Conservation (phyloP, 2,329 filamentous ascomycete species). For the Trichoderma polysporum region DNA sequence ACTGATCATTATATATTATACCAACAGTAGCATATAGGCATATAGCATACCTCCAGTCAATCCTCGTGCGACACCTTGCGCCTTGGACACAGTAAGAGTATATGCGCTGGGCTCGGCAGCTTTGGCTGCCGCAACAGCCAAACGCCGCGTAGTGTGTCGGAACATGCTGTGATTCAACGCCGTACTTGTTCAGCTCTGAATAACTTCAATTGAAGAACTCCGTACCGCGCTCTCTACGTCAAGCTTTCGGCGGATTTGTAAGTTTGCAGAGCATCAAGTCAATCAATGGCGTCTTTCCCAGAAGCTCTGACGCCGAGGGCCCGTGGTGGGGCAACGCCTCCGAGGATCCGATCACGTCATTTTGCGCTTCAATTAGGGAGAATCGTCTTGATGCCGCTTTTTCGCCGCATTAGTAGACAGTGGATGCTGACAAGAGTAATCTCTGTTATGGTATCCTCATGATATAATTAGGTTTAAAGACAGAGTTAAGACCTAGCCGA, state of each 20-base stretch:
- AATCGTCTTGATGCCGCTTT: not conserved
- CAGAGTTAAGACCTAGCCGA: too few species aligned
- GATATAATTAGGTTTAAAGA: too few species aligned
- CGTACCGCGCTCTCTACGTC: not conserved
- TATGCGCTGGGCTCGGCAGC: conserved; percentile 53
- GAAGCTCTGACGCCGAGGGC: conserved; percentile 16
- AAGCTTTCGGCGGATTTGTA: not conserved
- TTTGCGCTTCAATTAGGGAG: conserved; percentile 13
- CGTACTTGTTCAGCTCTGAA: not conserved
- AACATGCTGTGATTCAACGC: conserved; percentile 54
- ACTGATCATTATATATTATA: not conserved
- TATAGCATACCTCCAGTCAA: conserved; percentile 71
- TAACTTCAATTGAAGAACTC: not conserved
- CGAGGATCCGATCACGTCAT: conserved; percentile 27
- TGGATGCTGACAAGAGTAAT: not conserved
- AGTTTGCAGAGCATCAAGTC: conserved; percentile 1
- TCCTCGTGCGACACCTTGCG: conserved; percentile 75
- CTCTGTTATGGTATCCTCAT: not conserved
- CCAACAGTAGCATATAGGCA: not conserved
- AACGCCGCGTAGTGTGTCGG: conserved; percentile 64
- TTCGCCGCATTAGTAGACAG: not conserved
- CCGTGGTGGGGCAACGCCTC: conserved; percentile 17
- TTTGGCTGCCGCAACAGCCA: conserved; percentile 56
- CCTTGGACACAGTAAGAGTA: conserved; percentile 71
- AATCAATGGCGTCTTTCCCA: not conserved